Conservation (phyloP, 1,139 yeast genomes). For the Saccharomycopsis crataegensis region DNA sequence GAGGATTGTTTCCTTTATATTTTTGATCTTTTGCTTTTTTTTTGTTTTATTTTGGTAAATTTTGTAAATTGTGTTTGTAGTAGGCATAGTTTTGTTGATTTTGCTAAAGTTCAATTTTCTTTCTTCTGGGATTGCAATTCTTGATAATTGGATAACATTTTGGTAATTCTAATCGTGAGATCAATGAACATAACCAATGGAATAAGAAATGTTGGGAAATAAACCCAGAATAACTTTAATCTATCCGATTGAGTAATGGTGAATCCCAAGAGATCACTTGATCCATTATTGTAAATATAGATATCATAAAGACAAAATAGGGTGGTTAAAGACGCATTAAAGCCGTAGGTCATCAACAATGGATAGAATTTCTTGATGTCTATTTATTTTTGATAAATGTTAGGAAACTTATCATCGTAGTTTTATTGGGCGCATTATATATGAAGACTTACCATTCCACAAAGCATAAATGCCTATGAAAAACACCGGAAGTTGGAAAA, state of each 20-base stretch:
- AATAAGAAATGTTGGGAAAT: constrained; percentile 60
- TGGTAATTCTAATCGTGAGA: constrained; percentile 25
- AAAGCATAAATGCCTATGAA: constrained; percentile 34
- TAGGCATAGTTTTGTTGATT: too few relatives aligned
- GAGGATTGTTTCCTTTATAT: too few relatives aligned
- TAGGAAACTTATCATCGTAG: not conserved
- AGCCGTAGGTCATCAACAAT: constrained; percentile 57
- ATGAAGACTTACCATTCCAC: constrained; percentile 22
- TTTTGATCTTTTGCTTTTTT: too few relatives aligned
- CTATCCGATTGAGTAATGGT: constrained; percentile 31
- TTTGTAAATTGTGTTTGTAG: too few relatives aligned
- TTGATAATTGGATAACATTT: not conserved
- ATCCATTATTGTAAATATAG: constrained; percentile 25
- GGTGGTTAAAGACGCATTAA: constrained; percentile 72
- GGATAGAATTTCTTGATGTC: constrained; percentile 36
- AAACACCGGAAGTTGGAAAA: constrained; percentile 76
- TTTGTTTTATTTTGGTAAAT: too few relatives aligned
- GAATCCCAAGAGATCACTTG: constrained; percentile 27
- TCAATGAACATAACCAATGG: constrained; percentile 55
- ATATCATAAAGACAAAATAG: constrained; percentile 51
- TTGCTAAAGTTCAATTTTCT: not conserved
- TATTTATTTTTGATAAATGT: constrained; percentile 1
- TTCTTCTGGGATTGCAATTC: not conserved
- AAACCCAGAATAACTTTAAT: constrained; percentile 41
- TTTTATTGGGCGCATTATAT: not conserved